These are phyloP conservation scores for Talaromyces sp. DNA, from an alignment of 2,329 filamentous ascomycete genomes.

Conservation along the genomic window DNA sequence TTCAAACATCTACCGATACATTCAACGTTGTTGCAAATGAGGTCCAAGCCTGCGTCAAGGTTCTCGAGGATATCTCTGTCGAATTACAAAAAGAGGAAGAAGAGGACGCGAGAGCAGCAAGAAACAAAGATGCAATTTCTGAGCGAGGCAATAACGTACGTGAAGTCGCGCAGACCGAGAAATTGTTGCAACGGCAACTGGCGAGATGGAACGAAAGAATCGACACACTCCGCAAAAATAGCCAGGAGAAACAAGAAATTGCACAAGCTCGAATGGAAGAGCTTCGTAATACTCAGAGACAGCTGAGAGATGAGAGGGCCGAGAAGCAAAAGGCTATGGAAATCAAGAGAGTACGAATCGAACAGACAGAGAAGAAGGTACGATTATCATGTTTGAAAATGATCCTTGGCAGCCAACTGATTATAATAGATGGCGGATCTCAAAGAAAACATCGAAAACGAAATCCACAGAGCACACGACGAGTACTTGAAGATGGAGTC, in stretches of 20 bases:
- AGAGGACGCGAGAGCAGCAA: constrained; percentile 72
- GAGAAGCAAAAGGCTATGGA: constrained; percentile 93
- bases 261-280: constrained; percentile 90
- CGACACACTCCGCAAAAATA: constrained; percentile 75
- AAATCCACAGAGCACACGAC: constrained; percentile 84
- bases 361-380: constrained; percentile 98
- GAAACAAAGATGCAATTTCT: constrained; percentile 80
- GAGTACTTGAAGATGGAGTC: constrained; percentile 97
- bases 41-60: constrained; percentile 80
- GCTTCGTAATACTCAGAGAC: constrained; percentile 72
- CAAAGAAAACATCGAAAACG: constrained; percentile 94
- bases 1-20: constrained; percentile 89
- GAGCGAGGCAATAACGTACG: constrained; percentile 85
- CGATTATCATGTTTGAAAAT: constrained; percentile 24
- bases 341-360: constrained; percentile 83
- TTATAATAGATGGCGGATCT: constrained; percentile 80
- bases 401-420: constrained; percentile 20
- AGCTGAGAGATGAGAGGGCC: constrained; percentile 76
- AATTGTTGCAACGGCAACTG: constrained; percentile 77
- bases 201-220: constrained; percentile 83
- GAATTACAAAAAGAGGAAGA: constrained; percentile 91
- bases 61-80: constrained; percentile 80
- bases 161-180: constrained; percentile 86
- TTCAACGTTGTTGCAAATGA: constrained; percentile 81
- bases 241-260: constrained; percentile 72